These are phyloP conservation scores for Zygoascus tannicola DNA, from an alignment of 805 yeast genomes.

Conservation along the genomic window DNA sequence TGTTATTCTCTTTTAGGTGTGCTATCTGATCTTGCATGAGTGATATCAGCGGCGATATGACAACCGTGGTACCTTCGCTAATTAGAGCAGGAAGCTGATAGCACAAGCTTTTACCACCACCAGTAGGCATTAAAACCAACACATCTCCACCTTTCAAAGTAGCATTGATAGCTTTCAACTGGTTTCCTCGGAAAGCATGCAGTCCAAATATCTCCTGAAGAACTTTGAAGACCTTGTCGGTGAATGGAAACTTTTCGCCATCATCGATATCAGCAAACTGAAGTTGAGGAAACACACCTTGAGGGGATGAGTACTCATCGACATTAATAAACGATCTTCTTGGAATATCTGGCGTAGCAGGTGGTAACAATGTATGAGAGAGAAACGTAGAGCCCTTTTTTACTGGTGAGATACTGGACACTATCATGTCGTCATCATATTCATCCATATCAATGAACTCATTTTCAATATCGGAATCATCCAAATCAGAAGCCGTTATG, in stretches of 20 bases:
- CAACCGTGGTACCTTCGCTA: conserved; percentile 74
- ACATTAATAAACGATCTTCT: neutral
- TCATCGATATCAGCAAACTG: neutral
- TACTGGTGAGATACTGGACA: neutral
- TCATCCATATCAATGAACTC: neutral
- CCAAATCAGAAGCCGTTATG: neutral
- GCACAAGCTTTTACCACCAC: conserved; percentile 95
- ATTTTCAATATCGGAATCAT: neutral
- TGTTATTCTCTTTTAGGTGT: conserved; percentile 56
- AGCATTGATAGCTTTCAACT: conserved; percentile 76
- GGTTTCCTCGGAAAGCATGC: conserved; percentile 66
- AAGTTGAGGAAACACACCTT: conserved; percentile 4
- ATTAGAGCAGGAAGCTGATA: conserved; percentile 91
- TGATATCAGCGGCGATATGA: conserved; percentile 88
- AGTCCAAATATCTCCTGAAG: conserved; percentile 55
- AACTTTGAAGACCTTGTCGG: conserved; percentile 53
- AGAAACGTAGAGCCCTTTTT: neutral
- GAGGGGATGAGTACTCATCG: neutral
- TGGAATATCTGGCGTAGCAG: neutral
- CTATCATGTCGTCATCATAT: neutral
- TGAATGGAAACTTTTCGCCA: conserved; percentile 39
- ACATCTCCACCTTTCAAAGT: conserved; percentile 71
- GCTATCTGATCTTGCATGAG: conserved; percentile 96
- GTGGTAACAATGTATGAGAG: neutral
- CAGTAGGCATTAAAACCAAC: conserved; percentile 96